phyloP scores from a whole-genome alignment of 1,139 yeast genomes.

The Blastobotrys raffinosifermentans region DNA sequence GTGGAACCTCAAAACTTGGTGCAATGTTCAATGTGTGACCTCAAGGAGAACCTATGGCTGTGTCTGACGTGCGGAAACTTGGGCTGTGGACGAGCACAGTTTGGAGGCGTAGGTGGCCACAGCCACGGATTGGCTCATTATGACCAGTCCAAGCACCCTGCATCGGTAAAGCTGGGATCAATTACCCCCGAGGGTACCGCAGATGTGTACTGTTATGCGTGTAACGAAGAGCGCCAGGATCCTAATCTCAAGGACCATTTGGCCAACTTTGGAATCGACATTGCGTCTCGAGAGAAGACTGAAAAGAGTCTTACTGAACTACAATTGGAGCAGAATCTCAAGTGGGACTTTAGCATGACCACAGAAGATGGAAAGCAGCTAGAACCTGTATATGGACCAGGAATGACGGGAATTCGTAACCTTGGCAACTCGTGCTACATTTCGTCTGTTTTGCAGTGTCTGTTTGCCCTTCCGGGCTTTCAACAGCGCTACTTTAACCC shows the following conservation, averaged over 20 bases:
- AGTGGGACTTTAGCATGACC: slow-evolving; percentile 86
- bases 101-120: slow-evolving; percentile 88
- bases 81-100: slow-evolving; percentile 93
- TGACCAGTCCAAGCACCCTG: slow-evolving; percentile 53
- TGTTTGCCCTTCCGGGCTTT: slow-evolving; percentile 45
- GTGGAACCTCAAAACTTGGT: slow-evolving; percentile 36
- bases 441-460: slow-evolving; percentile 71
- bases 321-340: slow-evolving; percentile 85
- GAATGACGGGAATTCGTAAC: slow-evolving; percentile 76
- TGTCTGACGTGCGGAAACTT: slow-evolving; percentile 83
- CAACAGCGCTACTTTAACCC: slow-evolving; percentile 24
- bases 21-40: slow-evolving; percentile 61
- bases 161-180: slow-evolving; percentile 89
- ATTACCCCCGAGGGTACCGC: slow-evolving; percentile 58
- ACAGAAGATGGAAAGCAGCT: slow-evolving; percentile 64
- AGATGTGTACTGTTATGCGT: slow-evolving; percentile 82
- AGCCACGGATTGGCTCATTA: slow-evolving; percentile 82
- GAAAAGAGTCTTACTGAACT: slow-evolving; percentile 85
- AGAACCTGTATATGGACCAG: slow-evolving; percentile 59
- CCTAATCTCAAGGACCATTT: slow-evolving; percentile 51
- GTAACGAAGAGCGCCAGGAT: slow-evolving; percentile 84
- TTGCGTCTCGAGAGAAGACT: slow-evolving; percentile 52
- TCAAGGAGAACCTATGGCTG: slow-evolving; percentile 80
- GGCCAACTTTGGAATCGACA: slow-evolving; percentile 61
- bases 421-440: slow-evolving; percentile 91